Base-by-base conservation (phyloP, 148 eudicot species). In the Tetragonia tetragonoides region DNA sequence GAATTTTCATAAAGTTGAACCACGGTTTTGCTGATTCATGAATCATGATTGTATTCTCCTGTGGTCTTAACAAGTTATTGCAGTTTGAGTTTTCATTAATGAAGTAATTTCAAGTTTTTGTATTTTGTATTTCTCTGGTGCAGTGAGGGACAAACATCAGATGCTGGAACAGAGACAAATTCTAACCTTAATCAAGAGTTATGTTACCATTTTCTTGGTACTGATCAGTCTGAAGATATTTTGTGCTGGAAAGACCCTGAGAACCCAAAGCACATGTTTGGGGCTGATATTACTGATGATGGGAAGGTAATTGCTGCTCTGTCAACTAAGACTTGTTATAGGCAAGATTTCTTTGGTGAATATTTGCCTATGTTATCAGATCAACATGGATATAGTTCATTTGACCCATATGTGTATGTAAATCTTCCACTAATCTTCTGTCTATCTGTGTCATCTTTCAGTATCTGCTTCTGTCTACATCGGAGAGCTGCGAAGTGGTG, bases 151-250 rank as follows among this genome's bases (percentile, higher is more conserved):
- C 87, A 88, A 62, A 80, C 81, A 64, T 76, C 93, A 77, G 97
- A 95, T 84, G 99, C 94, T 75, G 99, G 99, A 71, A 95, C 94
- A 20, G 99, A 95, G 88, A 93, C 96, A 41, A 84, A 90, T 80
- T 83, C 87, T 24, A 95, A 93, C 83, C 80, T 93, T 24, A 82
- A 95, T 81, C 97, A 93, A 70, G 93, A 91, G 82, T 47, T 93
- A 60, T 95, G 89, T 85, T 95, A 93, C 79, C 99, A 95, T 85
- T 87, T 91, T 78, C 84, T 95, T 77, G 99, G 99, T 37, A 93
- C 99, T 28, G 88, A 91, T 84, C 99, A 95, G 79, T 91, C 94
- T 40, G 90, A 93, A 85, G 99, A 95, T 85, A 88, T 95, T 71
- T 85, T 95, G 83, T 95, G 99, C 81, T 93, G 97, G 97, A 91